Base-by-base conservation (phyloP, 2,329 filamentous ascomycete species). In the Berkeleyomyces basicola region DNA sequence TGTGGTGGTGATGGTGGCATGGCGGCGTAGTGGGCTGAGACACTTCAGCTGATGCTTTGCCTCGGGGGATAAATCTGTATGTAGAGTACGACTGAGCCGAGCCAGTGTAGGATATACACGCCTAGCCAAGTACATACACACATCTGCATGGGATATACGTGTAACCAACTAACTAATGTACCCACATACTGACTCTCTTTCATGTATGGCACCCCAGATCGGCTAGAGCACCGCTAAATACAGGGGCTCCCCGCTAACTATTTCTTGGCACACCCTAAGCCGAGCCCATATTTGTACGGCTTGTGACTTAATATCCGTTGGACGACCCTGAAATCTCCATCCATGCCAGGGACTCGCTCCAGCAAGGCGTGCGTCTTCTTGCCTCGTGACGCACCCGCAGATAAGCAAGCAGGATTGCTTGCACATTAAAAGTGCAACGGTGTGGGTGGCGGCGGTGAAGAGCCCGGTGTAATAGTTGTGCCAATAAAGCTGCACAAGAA, bases 291-390 rank as follows among this genome's bases (percentile, higher is more conserved):
- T 23, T 23, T 23, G 23, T 23, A 55, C 33, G 39, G 39, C 51
- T 39, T 55, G 11, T 23, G 51, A 7, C 51, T 55, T 55, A 55
- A 55, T 55, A 36, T 55, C 51, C 51, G 51, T 16, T 39, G 33
- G 51, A 46, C 16, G 51, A 55, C 51, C 51, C 51, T 55, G 51
- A 55, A 55, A 55, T 55, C 51, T 55, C 51, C 51, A 55, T 39
- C n/a, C 51, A 31, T 55, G 31, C 33, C n/a, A 37, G 51, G 51
- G 33, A 36, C 23, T 23, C 23, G 2, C 23, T 23, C 14, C 33
- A n/a, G 36, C 7, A 55, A 14, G 51, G 14, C 7, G 36, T n/a
- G 6, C 7, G n/a, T 14, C 9, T 14, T 55, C n/a, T 37, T 39
- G n/a, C 11, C 33, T 7, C 43, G 16, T n/a, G 5, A 46, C 43